Evolutionary conservation across 1,139 yeast genomes (phyloP), one percentile per base, ranked within the genome.

Genomic region (Wickerhamomyces sp.): DNA sequence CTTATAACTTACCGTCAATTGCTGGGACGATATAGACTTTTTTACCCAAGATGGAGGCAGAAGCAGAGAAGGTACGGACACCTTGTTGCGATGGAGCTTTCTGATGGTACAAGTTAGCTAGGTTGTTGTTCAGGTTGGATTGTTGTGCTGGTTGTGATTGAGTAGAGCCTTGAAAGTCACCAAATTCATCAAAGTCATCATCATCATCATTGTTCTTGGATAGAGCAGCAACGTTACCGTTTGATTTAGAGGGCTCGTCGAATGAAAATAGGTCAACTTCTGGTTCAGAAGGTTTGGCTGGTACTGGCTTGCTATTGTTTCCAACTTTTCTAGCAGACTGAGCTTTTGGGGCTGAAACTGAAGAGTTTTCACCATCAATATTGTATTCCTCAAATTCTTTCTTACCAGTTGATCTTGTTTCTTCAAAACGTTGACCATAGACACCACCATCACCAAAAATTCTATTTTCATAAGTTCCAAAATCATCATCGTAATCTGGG

Each of bases 111-210:
- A 56, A 42, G 15, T 47, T 48, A 13, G 55, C 43, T 14, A 58
- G 37, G 36, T 46, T 47, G 48, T 45, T 43, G 11, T 42, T 38
- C 11, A 46, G 35, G 11, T 44, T 26, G 10, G 59, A 7, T 35
- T 31, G 44, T 39, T 7, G 46, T 37, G 42, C 36, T 13, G 46
- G 37, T 35, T 31, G 57, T 49, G 18, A 61, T 36, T 39, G 59
- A 47, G 76, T 77, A 6, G 96, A 95, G 45, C 87, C 81, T 66
- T 91, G 97, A 75, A 91, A 91, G 56, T 93, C 98, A 54, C 88
- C 96, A 66, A 91, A 91, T 40, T 93, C 98, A 57, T 90, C 97
- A 54, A 85, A 95, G 39, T 82, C 89, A 37, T 81, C 86, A 23
- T 72, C n/a, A n/a, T n/a, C 51, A 11, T 64, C 32, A 8, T 42